phyloP scores from a whole-genome alignment of 2,329 filamentous ascomycete genomes.

The Rhexocercosporidium sp. region DNA sequence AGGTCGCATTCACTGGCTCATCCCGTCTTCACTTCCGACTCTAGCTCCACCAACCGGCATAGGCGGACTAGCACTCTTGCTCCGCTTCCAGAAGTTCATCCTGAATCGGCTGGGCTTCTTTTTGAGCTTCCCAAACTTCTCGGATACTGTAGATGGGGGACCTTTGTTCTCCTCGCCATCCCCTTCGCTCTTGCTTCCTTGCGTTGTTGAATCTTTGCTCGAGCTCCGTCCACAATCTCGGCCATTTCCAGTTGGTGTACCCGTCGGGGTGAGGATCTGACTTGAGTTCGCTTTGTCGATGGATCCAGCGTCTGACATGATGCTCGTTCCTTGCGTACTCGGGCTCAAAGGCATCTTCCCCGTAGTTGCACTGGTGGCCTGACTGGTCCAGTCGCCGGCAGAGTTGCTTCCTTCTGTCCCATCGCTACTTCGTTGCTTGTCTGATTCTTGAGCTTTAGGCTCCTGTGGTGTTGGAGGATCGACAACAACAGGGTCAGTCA shows the following conservation, averaged over 20 bases:
- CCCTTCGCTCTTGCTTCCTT: slow-evolving; percentile 14
- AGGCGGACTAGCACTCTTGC: slow-evolving; percentile 40
- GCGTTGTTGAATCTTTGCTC: slow-evolving; percentile 5
- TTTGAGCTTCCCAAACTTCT: slow-evolving; percentile 56
- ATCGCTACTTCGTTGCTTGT: slow-evolving; percentile 60
- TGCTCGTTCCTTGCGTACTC: slow-evolving; percentile 69
- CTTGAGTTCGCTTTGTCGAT: slow-evolving; percentile 31
- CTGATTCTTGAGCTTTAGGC: slow-evolving; percentile 19
- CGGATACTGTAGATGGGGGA: slow-evolving; percentile 42
- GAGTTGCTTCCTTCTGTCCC: slow-evolving; percentile 65
- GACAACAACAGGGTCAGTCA: slow-evolving; percentile 37
- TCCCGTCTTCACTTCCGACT: slow-evolving; percentile 5
- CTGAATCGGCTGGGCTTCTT: slow-evolving; percentile 69
- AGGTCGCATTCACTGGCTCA: slow-evolving; percentile 4
- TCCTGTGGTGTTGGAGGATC: slow-evolving; percentile 30
- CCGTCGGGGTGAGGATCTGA: slow-evolving; percentile 24
- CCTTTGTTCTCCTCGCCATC: slow-evolving; percentile 7
- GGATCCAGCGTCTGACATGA: slow-evolving; percentile 55
- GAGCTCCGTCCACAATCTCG: slow-evolving; percentile 16
- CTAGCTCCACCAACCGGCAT: slow-evolving; percentile 14
- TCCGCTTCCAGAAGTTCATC: slow-evolving; percentile 55
- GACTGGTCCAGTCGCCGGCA: slow-evolving; percentile 65
- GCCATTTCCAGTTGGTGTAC: slow-evolving; percentile 15
- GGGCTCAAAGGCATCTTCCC: slow-evolving; percentile 69
- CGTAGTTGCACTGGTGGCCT: slow-evolving; percentile 66